Conservation (phyloP, 2,329 filamentous ascomycete genomes). For the Chrysoporthe austroafricana region DNA sequence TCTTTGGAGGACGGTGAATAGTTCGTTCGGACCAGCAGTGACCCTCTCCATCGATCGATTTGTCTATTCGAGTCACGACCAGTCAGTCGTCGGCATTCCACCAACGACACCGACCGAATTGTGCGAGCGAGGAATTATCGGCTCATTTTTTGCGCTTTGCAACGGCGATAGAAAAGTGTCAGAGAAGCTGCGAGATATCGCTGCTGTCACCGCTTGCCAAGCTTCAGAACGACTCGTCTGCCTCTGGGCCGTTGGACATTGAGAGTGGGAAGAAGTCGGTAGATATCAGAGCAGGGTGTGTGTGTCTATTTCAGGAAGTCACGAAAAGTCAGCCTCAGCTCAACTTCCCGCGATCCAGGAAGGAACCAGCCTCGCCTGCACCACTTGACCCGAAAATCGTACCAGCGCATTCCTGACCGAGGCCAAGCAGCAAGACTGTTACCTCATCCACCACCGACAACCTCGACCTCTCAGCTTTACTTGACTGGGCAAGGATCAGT, state of each 20-base stretch:
- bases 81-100: neutral
- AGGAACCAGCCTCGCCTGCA: constrained; percentile 19
- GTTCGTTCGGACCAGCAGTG: constrained; percentile 1
- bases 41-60: neutral
- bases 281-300: neutral
- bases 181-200: neutral
- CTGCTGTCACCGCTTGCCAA: too few species aligned
- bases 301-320: constrained; percentile 19
- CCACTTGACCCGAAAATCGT: constrained; percentile 8
- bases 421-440: constrained; percentile 11
- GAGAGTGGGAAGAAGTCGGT: neutral
- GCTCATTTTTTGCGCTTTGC: neutral
- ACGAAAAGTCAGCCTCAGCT: constrained; percentile 18
- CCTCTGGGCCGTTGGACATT: neutral
- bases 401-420: constrained; percentile 15
- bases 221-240: too few species aligned
- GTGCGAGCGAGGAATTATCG: neutral
- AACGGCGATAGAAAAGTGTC: neutral
- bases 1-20: constrained; percentile 9
- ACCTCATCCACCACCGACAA: neutral
- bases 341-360: constrained; percentile 9
- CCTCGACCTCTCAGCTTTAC: neutral
- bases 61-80: neutral
- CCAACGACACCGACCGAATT: neutral
- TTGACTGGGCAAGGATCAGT: neutral